Evolutionary conservation across 2,329 filamentous ascomycete species (phyloP), one percentile per base, ranked within the genome.

Genomic region (Chalaropsis thielavioides): DNA sequence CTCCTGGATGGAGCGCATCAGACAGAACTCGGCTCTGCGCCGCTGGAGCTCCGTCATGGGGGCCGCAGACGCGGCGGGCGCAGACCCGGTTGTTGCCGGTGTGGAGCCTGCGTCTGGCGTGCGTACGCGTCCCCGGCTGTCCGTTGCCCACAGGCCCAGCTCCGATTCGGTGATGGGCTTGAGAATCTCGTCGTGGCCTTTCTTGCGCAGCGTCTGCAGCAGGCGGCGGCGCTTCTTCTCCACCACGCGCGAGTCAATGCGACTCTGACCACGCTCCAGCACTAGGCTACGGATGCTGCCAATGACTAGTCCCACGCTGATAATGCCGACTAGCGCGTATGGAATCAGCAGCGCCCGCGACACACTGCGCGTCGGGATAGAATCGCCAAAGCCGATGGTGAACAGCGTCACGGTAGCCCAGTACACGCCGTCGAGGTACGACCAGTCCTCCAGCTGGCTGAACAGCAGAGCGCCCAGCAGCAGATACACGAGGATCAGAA

Each of bases 241-340:
- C 5, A 84, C 74, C 74, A 85, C 81, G 8, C 83, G 77, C 1
- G 80, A 80, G 46, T 80, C 79, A 3, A 86, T 73, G 19, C 79
- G 77, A 3, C 75, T 76, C 64, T 79, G 79, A 0, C 81, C 83
- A 40, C 82, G 80, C 63, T 86, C 83, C 0, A 86, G 74, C 0
- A 83, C 80, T 46, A 86, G 75, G 67, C 79, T 88, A 41, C 89
- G 83, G 68, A 95, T 90, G 46, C 87, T 90, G 22, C 85, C 85
- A 27, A 96, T 86, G 64, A 95, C 87, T 27, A 96, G 78, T 83
- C 89, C 90, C 0, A 95, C 80, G 69, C 88, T 92, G 67, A 95
- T 88, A 65, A 94, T 87, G 2, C 92, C 92, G 6, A 91, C 79
- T 0, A 95, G 83, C 0, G 91, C 86, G 69, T 89, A 96, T 0